Percentiles rank a stretch among this genome's conserved stretches.
Conservation (phyloP, 2,329 filamentous ascomycete species). For the Ophiostoma angusticollis region DNA sequence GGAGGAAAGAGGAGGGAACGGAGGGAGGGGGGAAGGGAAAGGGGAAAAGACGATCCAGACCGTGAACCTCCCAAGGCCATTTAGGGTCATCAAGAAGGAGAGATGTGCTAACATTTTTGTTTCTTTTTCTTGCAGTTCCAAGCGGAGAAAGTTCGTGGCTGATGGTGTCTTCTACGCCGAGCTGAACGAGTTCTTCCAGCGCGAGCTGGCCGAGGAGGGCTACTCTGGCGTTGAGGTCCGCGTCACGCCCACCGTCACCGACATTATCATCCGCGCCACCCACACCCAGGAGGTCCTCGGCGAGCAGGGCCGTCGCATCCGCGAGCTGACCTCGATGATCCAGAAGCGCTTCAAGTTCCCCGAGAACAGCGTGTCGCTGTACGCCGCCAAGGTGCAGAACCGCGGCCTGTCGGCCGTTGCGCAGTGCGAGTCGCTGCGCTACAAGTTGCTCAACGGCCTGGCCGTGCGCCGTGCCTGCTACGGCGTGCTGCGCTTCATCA, state of each 20-base stretch:
- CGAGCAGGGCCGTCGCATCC: constrained; percentile 99
- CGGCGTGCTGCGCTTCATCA: constrained; percentile 99
- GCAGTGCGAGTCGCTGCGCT: constrained; percentile 99
- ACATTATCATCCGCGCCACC: constrained; percentile 99
- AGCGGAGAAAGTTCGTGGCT: constrained; percentile 88
- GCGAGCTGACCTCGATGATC: constrained; percentile 99
- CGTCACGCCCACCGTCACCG: constrained; percentile 98
- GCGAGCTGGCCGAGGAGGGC: constrained; percentile 98
- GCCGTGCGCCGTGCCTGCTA: constrained; percentile 98
- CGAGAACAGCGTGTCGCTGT: constrained; percentile 99
- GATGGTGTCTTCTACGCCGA: constrained; percentile 99
- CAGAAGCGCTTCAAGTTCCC: constrained; percentile 99
- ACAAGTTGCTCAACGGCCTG: constrained; percentile 99
- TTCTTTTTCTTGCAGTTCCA: constrained; percentile 46
- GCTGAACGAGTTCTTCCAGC: constrained; percentile 99
- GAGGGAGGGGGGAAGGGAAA: background rate
- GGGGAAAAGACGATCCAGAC: background rate
- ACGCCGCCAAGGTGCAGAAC: constrained; percentile 99
- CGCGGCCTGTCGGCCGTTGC: constrained; percentile 98
- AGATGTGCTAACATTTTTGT: constrained; percentile 1
- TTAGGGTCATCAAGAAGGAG: constrained; percentile 2
- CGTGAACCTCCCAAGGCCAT: background rate
- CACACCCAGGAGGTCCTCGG: constrained; percentile 99
- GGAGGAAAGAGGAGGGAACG: background rate
- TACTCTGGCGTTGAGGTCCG: constrained; percentile 99